These are phyloP conservation scores for Fraxinus sp. DNA, from an alignment of 305 asterid species.

Conservation along the genomic window DNA sequence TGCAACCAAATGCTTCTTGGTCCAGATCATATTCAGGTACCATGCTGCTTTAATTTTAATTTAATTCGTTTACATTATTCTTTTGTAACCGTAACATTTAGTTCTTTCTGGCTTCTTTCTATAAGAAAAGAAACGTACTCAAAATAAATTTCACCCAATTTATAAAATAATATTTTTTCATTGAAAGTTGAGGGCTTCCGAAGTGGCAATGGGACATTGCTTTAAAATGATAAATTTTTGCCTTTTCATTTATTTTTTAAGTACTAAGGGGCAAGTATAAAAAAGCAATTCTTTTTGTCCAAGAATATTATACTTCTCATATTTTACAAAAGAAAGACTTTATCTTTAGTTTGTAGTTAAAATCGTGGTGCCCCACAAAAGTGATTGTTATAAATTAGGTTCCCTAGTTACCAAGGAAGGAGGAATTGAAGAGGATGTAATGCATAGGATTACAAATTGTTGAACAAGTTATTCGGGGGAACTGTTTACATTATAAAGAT, in stretches of 20 bases:
- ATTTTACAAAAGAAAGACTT: neutral
- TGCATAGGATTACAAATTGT: constrained; percentile 2
- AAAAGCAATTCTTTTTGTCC: neutral
- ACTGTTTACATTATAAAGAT: constrained; percentile 4
- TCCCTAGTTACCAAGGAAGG: neutral
- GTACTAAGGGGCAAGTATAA: neutral
- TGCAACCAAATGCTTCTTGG: constrained; percentile 99
- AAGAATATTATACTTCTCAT: neutral
- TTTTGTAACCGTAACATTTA: neutral
- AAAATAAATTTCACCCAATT: constrained; percentile 9
- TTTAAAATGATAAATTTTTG: neutral
- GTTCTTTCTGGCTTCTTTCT: constrained; percentile 16
- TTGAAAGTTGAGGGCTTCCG: neutral
- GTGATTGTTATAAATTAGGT: neutral
- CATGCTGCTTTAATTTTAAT: constrained; percentile 24
- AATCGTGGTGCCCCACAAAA: neutral
- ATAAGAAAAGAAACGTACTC: constrained; percentile 10
- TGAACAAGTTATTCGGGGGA: constrained; percentile 10
- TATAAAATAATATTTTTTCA: neutral
- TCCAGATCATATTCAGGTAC: constrained; percentile 98
- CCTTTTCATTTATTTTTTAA: constrained; percentile 7
- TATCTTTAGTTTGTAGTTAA: neutral
- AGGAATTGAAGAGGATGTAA: neutral
- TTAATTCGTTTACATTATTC: constrained; percentile 12
- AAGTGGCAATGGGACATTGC: neutral